These are phyloP conservation scores for Saturnispora serradocipensis DNA, from an alignment of 805 yeast genomes.

Conservation along the genomic window DNA sequence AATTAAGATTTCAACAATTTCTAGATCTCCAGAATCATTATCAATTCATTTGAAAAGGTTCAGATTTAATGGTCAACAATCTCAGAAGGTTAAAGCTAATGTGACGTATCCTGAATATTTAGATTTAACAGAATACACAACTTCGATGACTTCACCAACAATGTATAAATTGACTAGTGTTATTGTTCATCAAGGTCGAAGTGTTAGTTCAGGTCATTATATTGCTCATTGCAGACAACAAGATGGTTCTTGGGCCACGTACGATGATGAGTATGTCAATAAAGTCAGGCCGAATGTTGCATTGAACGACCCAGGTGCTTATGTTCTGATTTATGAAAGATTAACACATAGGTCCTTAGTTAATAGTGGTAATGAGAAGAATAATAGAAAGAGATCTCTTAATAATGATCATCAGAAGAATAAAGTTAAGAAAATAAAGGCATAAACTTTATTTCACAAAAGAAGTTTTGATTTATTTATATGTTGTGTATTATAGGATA, in stretches of 20 bases:
- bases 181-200: constrained; percentile 90
- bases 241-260: constrained; percentile 85
- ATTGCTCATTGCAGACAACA: constrained; percentile 88
- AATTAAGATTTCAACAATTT: constrained; percentile 61
- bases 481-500: neutral
- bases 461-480: neutral
- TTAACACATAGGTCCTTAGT: constrained; percentile 42
- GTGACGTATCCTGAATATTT: constrained; percentile 72
- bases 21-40: constrained; percentile 80
- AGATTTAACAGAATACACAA: constrained; percentile 59
- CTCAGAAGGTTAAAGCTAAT: constrained; percentile 80
- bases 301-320: constrained; percentile 78
- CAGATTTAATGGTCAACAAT: constrained; percentile 67
- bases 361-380: neutral
- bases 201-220: constrained; percentile 89
- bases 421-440: neutral
- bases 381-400: neutral
- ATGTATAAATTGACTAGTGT: constrained; percentile 71
- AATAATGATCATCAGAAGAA: neutral
- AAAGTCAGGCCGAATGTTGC: constrained; percentile 64
- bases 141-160: constrained; percentile 36
- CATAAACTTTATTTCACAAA: neutral
- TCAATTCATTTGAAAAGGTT: constrained; percentile 85
- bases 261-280: constrained; percentile 87
- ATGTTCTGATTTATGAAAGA: constrained; percentile 78